These are phyloP conservation scores for Arthrinium puccinioides DNA, from an alignment of 2,329 filamentous ascomycete species.

Conservation along the genomic window DNA sequence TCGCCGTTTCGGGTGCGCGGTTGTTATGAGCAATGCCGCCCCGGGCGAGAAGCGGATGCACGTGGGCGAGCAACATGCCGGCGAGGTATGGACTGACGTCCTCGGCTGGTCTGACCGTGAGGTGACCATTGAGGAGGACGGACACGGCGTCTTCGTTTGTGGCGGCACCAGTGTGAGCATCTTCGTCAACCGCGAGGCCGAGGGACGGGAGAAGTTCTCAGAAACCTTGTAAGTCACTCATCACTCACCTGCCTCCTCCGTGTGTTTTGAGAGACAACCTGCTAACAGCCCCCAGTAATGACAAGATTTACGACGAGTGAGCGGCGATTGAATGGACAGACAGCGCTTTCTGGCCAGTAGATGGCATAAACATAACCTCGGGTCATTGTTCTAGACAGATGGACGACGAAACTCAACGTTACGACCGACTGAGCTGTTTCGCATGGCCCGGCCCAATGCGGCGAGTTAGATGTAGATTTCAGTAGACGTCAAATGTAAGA, in stretches of 20 bases:
- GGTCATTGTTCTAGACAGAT: too few species aligned
- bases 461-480: too few species aligned
- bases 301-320: slow-evolving; percentile 3
- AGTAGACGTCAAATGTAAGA: too few species aligned
- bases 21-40: slow-evolving; percentile 47
- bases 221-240: slow-evolving; percentile 11
- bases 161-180: slow-evolving; percentile 11
- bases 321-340: neutral
- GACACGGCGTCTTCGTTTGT: slow-evolving; percentile 53
- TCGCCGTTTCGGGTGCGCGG: slow-evolving; percentile 42
- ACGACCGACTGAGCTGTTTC: too few species aligned
- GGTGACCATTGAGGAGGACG: slow-evolving; percentile 52
- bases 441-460: too few species aligned
- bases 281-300: too few species aligned
- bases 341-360: too few species aligned
- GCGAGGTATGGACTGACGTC: slow-evolving; percentile 59
- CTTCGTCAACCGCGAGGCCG: slow-evolving; percentile 12
- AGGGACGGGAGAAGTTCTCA: slow-evolving; percentile 10
- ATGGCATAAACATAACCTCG: too few species aligned
- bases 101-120: slow-evolving; percentile 46
- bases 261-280: neutral
- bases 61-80: slow-evolving; percentile 50
- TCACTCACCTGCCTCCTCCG: neutral
- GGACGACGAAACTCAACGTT: too few species aligned
- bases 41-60: slow-evolving; percentile 52